Base-by-base conservation (phyloP, 2,329 filamentous ascomycete genomes). In the Pseudogymnoascus sp. region DNA sequence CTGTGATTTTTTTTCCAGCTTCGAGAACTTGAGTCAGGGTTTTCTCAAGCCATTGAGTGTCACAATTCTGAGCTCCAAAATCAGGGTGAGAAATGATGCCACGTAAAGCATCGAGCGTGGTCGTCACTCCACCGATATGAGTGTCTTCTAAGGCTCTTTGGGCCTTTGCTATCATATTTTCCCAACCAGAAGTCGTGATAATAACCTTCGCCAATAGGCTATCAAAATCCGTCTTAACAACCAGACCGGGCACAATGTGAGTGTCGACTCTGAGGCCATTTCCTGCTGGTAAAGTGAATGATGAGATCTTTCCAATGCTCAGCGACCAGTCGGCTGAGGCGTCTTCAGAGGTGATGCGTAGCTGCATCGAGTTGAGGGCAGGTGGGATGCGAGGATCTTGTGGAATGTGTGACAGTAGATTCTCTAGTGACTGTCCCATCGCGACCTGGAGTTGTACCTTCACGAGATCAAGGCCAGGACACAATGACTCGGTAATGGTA, bases 261-360 rank as follows among this genome's bases (percentile, higher is more conserved):
- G 77, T 79, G 62, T 80, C 78, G 33, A 77, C 77, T 10, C 78
- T 72, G 5, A 79, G 74, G 0, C 85, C 84, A 65, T 85, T 82
- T 1, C 85, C 84, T 1, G 73, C 75, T 0, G 85, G 84, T 2
- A 86, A 80, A 9, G 75, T 73, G 53, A 84, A 83, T 0, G 77
- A 76, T 0, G 76, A 78, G n/a, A 87, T 80, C 64, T 84, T 86
- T 37, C 85, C 85, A 59, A 87, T 83, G 38, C 82, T 84, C 2
- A 88, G 73, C 0, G 82, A 77, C 73, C 83, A 87, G 59, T 80
- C 75, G 64, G 67, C 69, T 15, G 74, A 68, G 7, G 70, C 70
- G 38, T 78, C 74, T 65, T 80, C 78, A 0, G 78, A 78, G 61
- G 75, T 79, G 1, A 80, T 66, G 1, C 78, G 74, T 29, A 77